Percentiles rank a stretch among this genome's conserved stretches.
These are phyloP conservation scores for Beauveria sp. DNA, from an alignment of 2,329 filamentous ascomycete genomes.

Conservation along the genomic window DNA sequence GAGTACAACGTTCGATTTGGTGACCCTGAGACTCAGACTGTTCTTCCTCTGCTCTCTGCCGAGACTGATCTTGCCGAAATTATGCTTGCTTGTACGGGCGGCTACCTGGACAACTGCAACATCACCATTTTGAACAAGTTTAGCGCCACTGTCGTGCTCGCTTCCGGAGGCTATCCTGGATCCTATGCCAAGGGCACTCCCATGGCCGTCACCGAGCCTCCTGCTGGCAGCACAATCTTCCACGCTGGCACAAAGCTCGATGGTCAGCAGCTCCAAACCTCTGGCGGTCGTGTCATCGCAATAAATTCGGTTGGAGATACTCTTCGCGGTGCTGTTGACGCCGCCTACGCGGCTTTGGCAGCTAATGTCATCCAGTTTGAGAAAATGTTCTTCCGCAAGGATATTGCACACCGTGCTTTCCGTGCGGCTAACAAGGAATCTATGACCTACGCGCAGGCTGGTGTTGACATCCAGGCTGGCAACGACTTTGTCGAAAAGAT, in stretches of 20 bases:
- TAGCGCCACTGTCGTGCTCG: slow-evolving; percentile 88
- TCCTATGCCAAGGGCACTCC: slow-evolving; percentile 71
- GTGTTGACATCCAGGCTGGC: slow-evolving; percentile 89
- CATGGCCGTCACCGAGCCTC: slow-evolving; percentile 42
- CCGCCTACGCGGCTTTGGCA: slow-evolving; percentile 78
- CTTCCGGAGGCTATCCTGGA: slow-evolving; percentile 84
- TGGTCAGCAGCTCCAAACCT: slow-evolving; percentile 59
- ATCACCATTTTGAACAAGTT: slow-evolving; percentile 63
- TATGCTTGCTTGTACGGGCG: slow-evolving; percentile 76
- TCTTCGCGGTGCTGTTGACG: slow-evolving; percentile 74
- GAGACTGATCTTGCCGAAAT: slow-evolving; percentile 82
- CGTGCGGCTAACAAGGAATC: slow-evolving; percentile 38
- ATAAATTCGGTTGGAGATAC: slow-evolving; percentile 69
- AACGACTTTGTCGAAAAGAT: slow-evolving; percentile 90
- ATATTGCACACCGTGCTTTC: slow-evolving; percentile 78
- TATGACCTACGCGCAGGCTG: slow-evolving; percentile 87
- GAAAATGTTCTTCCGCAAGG: slow-evolving; percentile 84
- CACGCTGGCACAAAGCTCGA: slow-evolving; percentile 78
- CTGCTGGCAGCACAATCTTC: slow-evolving; percentile 62
- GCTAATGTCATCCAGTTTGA: slow-evolving; percentile 65
- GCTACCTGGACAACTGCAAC: slow-evolving; percentile 61
- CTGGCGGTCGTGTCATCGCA: slow-evolving; percentile 88
- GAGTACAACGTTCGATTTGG: slow-evolving; percentile 94
- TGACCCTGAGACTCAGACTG: slow-evolving; percentile 84
- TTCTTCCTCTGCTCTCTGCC: slow-evolving; percentile 67